Conservation (phyloP, 2,329 filamentous ascomycete species). For the Aspergillus nomiae region DNA sequence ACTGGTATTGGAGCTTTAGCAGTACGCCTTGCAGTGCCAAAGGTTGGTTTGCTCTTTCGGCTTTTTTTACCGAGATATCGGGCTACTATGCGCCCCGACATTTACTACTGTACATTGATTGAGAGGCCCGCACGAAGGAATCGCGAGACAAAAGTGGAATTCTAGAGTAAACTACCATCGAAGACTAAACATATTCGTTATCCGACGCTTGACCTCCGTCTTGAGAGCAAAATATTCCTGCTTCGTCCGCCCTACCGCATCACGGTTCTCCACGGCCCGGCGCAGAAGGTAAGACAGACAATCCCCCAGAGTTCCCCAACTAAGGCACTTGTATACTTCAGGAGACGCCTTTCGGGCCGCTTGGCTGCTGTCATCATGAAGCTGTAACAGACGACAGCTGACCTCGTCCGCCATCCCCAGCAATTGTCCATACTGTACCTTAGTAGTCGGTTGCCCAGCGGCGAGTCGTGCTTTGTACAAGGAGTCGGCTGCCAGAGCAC, state of each 20-base stretch:
- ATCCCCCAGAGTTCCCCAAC: slow-evolving; percentile 64
- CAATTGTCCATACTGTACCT: slow-evolving; percentile 58
- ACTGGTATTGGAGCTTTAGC: not conserved
- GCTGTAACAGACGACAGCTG: slow-evolving; percentile 54
- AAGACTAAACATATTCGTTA: not conserved
- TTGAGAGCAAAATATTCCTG: slow-evolving; percentile 42
- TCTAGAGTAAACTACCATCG: not conserved
- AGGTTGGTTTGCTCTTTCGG: not conserved
- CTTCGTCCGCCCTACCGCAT: slow-evolving; percentile 55
- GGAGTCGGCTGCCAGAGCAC: slow-evolving; percentile 59
- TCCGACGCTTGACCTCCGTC: slow-evolving; percentile 17
- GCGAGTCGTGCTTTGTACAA: slow-evolving; percentile 50
- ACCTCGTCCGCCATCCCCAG: slow-evolving; percentile 65
- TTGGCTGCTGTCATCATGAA: slow-evolving; percentile 32
- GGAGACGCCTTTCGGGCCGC: slow-evolving; percentile 26
- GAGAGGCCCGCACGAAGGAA: not conserved
- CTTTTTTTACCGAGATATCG: not conserved
- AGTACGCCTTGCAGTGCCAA: not conserved
- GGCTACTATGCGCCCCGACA: not conserved
- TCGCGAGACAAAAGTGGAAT: not conserved
- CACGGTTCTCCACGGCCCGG: slow-evolving; percentile 60
- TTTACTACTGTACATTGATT: not conserved
- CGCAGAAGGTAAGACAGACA: slow-evolving; percentile 75
- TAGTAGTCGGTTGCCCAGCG: slow-evolving; percentile 45
- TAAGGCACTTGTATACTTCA: slow-evolving; percentile 58